A percentile compares a stretch with the other conserved stretches of the same genome.
Evolutionary conservation across 495 filamentous ascomycete species (phyloP).

Genomic region (Penicillium goetzii): DNA sequence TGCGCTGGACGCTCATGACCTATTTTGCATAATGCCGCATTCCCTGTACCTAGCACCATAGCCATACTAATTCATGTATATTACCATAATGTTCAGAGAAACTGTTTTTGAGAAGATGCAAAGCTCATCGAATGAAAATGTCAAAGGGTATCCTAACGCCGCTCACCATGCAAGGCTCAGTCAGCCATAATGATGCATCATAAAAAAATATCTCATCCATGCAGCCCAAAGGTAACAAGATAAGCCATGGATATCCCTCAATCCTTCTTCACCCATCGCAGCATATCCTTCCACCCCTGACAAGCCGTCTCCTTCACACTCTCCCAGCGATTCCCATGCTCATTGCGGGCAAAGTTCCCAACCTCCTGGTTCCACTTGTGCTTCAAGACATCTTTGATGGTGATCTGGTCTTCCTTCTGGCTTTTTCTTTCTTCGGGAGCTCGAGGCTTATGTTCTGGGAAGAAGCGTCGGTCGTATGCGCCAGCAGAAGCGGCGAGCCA

Average conservation of each 20-base stretch:
- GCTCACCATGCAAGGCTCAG: constrained; percentile 23
- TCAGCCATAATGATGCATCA: constrained; percentile 13
- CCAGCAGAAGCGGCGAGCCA: constrained; percentile 53
- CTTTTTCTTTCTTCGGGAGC: constrained; percentile 32
- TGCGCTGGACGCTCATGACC: constrained; percentile 27
- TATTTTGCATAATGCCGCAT: background rate
- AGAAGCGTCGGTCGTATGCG: constrained; percentile 47
- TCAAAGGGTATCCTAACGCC: constrained; percentile 38
- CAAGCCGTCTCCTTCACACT: constrained; percentile 55
- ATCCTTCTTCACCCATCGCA: constrained; percentile 42
- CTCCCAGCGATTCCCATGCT: constrained; percentile 65
- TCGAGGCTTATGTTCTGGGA: constrained; percentile 35
- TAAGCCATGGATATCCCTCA: constrained; percentile 18
- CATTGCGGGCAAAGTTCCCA: constrained; percentile 66
- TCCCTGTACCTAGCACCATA: background rate
- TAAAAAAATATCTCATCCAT: background rate
- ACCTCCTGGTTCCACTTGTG: constrained; percentile 81
- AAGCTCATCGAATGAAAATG: constrained; percentile 15
- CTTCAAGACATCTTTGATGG: constrained; percentile 68
- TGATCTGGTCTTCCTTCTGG: constrained; percentile 40
- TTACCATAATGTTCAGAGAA: constrained; percentile 1
- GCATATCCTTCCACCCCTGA: constrained; percentile 38
- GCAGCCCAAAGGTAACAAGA: background rate
- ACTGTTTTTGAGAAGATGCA: background rate
- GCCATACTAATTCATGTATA: constrained; percentile 25